Conservation (phyloP, 2,329 filamentous ascomycete species). For the Mycosphaerella arachidis region DNA sequence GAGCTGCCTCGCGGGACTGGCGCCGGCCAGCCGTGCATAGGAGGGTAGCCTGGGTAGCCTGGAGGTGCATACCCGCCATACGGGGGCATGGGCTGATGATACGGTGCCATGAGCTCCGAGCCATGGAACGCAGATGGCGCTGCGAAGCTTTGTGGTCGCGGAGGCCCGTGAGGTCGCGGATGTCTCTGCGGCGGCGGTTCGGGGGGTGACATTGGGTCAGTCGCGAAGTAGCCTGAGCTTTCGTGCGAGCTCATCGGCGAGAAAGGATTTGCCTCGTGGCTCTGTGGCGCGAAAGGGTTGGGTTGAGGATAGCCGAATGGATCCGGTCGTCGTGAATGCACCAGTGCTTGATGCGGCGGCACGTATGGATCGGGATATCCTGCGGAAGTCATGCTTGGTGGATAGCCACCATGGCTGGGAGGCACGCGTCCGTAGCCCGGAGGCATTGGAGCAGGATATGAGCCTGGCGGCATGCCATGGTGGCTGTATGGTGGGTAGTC, state of each 20-base stretch:
- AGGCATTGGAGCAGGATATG: conserved; percentile 21
- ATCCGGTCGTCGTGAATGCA: conserved; percentile 30
- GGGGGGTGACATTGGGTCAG: conserved; percentile 23
- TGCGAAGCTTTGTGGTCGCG: conserved; percentile 29
- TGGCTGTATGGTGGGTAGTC: conserved; percentile 41
- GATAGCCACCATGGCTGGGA: conserved; percentile 33
- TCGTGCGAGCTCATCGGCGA: conserved; percentile 27
- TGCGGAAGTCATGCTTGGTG: conserved; percentile 26
- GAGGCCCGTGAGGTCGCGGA: conserved; percentile 20
- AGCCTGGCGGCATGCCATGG: conserved; percentile 34
- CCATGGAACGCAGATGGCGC: conserved; percentile 26
- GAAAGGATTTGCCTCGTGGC: conserved; percentile 26
- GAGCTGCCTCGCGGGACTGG: conserved; percentile 22
- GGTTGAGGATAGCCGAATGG: conserved; percentile 35
- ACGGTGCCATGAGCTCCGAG: conserved; percentile 27
- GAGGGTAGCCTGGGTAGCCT: conserved; percentile 19
- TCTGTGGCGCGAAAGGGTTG: conserved; percentile 38
- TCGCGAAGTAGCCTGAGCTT: conserved; percentile 35
- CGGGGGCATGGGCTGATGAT: conserved; percentile 22
- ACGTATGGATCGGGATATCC: conserved; percentile 23
- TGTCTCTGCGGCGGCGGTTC: conserved; percentile 19
- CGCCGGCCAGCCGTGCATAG: conserved; percentile 14
- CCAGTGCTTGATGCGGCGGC: conserved; percentile 26
- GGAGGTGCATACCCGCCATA: conserved; percentile 20
- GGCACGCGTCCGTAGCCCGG: conserved; percentile 29